These are phyloP conservation scores for Herpomyces periplanetae DNA, from an alignment of 2,329 filamentous ascomycete species.

Conservation along the genomic window DNA sequence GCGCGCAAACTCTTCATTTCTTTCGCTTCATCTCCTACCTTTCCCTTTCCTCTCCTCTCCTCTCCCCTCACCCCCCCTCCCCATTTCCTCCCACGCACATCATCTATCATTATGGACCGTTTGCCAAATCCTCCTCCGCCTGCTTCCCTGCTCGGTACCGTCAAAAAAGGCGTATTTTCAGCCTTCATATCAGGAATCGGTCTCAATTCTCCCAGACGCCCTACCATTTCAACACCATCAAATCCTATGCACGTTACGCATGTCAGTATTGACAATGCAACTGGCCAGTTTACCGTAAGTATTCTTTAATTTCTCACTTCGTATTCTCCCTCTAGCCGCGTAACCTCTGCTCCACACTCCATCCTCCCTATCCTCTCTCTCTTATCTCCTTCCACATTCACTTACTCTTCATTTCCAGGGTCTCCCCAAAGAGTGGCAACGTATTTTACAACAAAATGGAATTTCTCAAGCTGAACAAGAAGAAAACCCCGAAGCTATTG, in stretches of 20 bases:
- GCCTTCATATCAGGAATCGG: conserved; percentile 47
- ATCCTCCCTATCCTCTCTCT: conserved; percentile 4
- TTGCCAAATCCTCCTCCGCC: too few relatives aligned
- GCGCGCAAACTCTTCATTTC: too few relatives aligned
- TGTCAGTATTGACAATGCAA: conserved; percentile 81
- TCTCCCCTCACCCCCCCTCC: too few relatives aligned
- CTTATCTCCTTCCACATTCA: conserved; percentile 3
- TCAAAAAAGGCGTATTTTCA: conserved; percentile 67
- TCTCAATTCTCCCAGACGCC: conserved; percentile 55
- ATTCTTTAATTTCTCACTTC: conserved; percentile 1
- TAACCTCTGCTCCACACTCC: conserved; percentile 1
- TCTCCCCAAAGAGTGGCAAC: conserved; percentile 88
- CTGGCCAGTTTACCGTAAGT: conserved; percentile 73
- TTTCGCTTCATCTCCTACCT: too few relatives aligned
- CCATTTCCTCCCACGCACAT: too few relatives aligned
- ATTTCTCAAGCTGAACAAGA: conserved; percentile 86
- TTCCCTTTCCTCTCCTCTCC: too few relatives aligned
- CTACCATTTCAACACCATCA: conserved; percentile 81
- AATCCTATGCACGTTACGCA: conserved; percentile 94
- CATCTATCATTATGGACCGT: too few relatives aligned
- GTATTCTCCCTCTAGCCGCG: conserved; percentile 1
- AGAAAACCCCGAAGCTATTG: conserved; percentile 74
- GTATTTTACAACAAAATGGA: conserved; percentile 67
- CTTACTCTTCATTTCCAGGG: conserved; percentile 16
- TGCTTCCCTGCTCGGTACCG: too few relatives aligned